Evolutionary conservation across 441 rosid species (phyloP), one percentile per base, ranked within the genome.

Genomic region (Mallotus japonicus): DNA sequence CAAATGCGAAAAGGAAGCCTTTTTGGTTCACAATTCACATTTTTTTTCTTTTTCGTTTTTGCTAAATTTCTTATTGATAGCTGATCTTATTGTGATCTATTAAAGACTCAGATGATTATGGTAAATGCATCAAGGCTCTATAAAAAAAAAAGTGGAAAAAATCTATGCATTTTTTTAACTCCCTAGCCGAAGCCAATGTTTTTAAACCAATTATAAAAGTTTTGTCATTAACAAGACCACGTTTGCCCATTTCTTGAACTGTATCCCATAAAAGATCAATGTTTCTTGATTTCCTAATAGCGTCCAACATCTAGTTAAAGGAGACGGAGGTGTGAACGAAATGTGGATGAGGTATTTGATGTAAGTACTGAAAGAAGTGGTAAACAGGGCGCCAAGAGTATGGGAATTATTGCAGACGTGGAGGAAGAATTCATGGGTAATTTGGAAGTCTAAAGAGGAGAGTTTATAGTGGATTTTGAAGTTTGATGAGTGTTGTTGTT

Each of bases 201-300:
- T 71, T 90, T 75, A 90, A 47, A 67, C 80, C 90, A 58, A 89
- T 80, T 20, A 66, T 72, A 77, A 87, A 88, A 65, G 95, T 93
- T 77, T 80, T 89, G 16, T 88, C 87, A 63, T 87, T 86, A 8
- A 83, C 97, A 77, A 90, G 76, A 44, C 85, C 73, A 1, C 16
- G 65, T 7, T 76, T 78, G 14, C 88, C 97, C 65, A 80, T 77
- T 42, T 87, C 87, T 28, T 74, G 80, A 59, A 86, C 77, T 17
- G 78, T 7, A 7, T 80, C 86, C 98, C 96, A 93, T 68, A 93
- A 85, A 46, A 92, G 88, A 57, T 86, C 89, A 28, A 87, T 77
- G 85, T 92, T 93, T 73, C 91, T 87, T n/a, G 93, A 78, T 74
- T 78, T 90, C 8, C 90, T 91, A 8, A 83, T 28, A 37, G 88